Conservation (phyloP, 352 stramenopile genomes). For the Pythium oligandrum region DNA sequence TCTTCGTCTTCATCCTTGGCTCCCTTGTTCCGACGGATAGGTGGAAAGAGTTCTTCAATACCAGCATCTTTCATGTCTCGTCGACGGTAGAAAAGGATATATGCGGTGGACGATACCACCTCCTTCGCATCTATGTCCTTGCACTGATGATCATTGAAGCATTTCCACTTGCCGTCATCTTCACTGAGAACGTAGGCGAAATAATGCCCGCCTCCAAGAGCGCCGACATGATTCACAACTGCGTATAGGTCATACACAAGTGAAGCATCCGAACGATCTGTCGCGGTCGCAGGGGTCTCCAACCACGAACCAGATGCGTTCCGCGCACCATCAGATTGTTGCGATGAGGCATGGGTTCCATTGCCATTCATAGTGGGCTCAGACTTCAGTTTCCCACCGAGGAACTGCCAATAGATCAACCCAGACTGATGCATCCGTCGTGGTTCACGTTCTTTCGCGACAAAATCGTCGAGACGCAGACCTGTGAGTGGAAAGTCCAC, state of each 20-base stretch:
- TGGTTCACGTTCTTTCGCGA: constrained; percentile 54
- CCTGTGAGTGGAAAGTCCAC: constrained; percentile 95
- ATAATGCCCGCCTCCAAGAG: constrained; percentile 95
- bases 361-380: too few species aligned
- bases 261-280: constrained; percentile 39
- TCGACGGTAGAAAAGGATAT: constrained; percentile 89
- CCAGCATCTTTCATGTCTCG: constrained; percentile 57
- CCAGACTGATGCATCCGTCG: constrained; percentile 40
- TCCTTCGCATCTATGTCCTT: constrained; percentile 86
- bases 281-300: constrained; percentile 55
- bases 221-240: constrained; percentile 97
- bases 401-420: constrained; percentile 66
- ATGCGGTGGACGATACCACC: constrained; percentile 82
- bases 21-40: constrained; percentile 31
- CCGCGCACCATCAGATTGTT: too few species aligned
- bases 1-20: constrained; percentile 18
- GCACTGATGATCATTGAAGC: constrained; percentile 96
- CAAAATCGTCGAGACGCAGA: constrained; percentile 83
- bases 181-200: constrained; percentile 82
- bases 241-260: constrained; percentile 96
- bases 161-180: constrained; percentile 94
- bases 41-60: constrained; percentile 78
- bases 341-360: too few species aligned
- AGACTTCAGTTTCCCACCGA: constrained; percentile 61
- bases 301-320: constrained; percentile 8